phyloP scores from a whole-genome alignment of 2,329 filamentous ascomycete genomes.

The Cytospora chrysosperma region DNA sequence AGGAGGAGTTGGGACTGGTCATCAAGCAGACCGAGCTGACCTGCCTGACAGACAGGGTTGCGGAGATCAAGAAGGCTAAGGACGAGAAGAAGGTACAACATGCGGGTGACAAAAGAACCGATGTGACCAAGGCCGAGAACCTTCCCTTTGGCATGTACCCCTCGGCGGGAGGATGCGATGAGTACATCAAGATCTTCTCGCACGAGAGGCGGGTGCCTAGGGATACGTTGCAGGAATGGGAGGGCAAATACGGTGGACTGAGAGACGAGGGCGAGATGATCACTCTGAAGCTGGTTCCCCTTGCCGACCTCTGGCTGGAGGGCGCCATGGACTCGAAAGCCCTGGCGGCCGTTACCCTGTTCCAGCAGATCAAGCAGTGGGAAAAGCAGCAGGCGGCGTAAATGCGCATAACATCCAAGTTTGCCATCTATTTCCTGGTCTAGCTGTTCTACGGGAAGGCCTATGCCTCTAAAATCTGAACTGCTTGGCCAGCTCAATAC shows the following conservation, averaged over 20 bases:
- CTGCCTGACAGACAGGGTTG: constrained; percentile 44
- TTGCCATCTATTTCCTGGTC: not conserved
- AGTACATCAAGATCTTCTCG: constrained; percentile 58
- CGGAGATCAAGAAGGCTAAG: constrained; percentile 40
- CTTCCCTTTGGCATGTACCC: constrained; percentile 54
- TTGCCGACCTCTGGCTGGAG: constrained; percentile 57
- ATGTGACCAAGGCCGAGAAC: constrained; percentile 31
- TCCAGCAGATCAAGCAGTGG: constrained; percentile 37
- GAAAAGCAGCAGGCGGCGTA: constrained; percentile 36
- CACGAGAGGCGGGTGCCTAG: constrained; percentile 53
- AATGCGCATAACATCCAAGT: not conserved
- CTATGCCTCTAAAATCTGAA: constrained; percentile 41
- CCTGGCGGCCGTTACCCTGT: constrained; percentile 56
- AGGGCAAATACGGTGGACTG: constrained; percentile 56
- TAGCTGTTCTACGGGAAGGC: not conserved
- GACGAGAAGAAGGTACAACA: constrained; percentile 38
- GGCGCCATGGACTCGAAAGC: constrained; percentile 59
- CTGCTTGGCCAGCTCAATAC: constrained; percentile 68
- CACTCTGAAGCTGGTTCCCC: constrained; percentile 56
- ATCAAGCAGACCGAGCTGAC: constrained; percentile 48
- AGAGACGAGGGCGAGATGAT: constrained; percentile 61
- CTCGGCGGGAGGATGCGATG: constrained; percentile 60
- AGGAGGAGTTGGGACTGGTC: constrained; percentile 58
- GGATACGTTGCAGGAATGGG: constrained; percentile 52
- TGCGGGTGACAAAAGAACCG: constrained; percentile 21